Conservation (phyloP, 2,329 filamentous ascomycete genomes). For the Coniella lustricola region DNA sequence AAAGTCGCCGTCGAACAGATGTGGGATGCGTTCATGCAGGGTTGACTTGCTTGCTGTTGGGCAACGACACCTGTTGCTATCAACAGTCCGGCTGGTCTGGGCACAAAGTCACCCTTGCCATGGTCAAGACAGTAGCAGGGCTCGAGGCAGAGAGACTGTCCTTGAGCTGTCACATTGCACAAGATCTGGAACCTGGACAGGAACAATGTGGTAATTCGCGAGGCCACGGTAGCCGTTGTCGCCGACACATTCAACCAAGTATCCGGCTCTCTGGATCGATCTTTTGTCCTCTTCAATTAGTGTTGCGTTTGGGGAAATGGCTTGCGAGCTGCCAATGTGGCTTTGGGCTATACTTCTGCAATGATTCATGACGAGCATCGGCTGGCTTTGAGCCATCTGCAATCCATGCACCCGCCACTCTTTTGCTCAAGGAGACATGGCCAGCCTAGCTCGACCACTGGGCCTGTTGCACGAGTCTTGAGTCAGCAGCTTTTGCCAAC, state of each 20-base stretch:
- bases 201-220: constrained; percentile 25
- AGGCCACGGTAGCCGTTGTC: constrained; percentile 22
- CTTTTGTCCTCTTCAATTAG: constrained; percentile 4
- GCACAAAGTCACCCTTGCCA: constrained; percentile 8
- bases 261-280: constrained; percentile 12
- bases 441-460: neutral
- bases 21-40: constrained; percentile 17
- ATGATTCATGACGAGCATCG: constrained; percentile 23
- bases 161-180: constrained; percentile 43
- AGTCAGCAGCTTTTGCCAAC: neutral
- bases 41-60: constrained; percentile 17
- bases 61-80: constrained; percentile 11
- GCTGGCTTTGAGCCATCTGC: constrained; percentile 4
- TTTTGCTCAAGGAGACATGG: neutral
- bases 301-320: constrained; percentile 21
- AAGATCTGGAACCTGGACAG: constrained; percentile 39
- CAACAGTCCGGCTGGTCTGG: constrained; percentile 13
- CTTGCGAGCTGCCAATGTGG: constrained; percentile 21
- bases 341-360: constrained; percentile 23
- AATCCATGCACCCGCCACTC: neutral
- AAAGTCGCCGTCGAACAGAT: constrained; percentile 4
- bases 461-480: neutral
- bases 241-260: constrained; percentile 19
- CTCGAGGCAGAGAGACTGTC: constrained; percentile 20
- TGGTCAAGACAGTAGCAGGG: constrained; percentile 8